Conservation (phyloP, 345 rosid genomes). For the Arabis hirsuta region DNA sequence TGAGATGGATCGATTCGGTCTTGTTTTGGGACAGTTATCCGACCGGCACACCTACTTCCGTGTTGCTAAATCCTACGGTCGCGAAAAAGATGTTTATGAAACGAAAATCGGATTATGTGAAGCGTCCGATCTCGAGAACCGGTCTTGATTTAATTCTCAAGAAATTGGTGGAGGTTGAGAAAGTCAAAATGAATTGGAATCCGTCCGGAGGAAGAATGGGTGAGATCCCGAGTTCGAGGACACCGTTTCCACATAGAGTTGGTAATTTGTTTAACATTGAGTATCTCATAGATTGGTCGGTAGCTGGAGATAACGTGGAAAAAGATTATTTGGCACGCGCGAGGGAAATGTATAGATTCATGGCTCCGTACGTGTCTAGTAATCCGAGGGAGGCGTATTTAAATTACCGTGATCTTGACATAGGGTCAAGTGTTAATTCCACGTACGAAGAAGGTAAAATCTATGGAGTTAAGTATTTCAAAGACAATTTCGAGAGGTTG, state of each 20-base stretch:
- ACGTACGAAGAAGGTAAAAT: conserved; percentile 51
- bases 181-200: conserved; percentile 36
- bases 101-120: conserved; percentile 63
- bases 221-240: conserved; percentile 47
- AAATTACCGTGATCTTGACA: conserved; percentile 61
- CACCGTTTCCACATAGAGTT: conserved; percentile 64
- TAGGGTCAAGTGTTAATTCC: conserved; percentile 32
- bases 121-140: conserved; percentile 45
- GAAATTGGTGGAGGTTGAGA: conserved; percentile 44
- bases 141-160: conserved; percentile 48
- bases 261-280: conserved; percentile 59
- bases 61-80: conserved; percentile 37
- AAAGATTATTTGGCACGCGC: conserved; percentile 21
- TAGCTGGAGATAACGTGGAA: conserved; percentile 39
- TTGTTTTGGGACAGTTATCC: conserved; percentile 46
- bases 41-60: conserved; percentile 21
- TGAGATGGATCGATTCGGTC: conserved; percentile 60
- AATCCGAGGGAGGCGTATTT: conserved; percentile 57
- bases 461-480: conserved; percentile 62
- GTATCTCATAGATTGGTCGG: conserved; percentile 49
- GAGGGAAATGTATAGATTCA: conserved; percentile 46
- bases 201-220: conserved; percentile 69
- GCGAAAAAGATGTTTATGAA: conserved; percentile 23
- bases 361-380: conserved; percentile 58
- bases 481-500: conserved; percentile 53